Conservation (phyloP, 164 flowering plant genomes). For the Sextonia rubra region DNA sequence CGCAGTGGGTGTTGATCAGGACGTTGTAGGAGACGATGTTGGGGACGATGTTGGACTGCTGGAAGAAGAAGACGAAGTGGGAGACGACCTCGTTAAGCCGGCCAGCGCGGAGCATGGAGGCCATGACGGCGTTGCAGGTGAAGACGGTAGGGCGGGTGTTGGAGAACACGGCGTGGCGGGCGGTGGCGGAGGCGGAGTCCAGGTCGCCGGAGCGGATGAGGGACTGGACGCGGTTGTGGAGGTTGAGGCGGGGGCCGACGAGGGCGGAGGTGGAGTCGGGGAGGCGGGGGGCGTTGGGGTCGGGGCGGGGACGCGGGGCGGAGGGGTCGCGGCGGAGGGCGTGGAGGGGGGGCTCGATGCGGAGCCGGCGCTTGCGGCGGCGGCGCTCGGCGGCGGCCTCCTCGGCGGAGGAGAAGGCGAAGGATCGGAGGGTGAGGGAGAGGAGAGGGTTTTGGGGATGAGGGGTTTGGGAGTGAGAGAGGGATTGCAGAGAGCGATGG, state of each 20-base stretch:
- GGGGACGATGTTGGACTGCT: conserved; percentile 55
- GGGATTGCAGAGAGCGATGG: conserved; percentile 10
- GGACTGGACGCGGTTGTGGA: conserved; percentile 81
- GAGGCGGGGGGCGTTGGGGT: conserved; percentile 64
- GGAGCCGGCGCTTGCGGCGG: conserved; percentile 68
- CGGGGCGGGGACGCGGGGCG: conserved; percentile 38
- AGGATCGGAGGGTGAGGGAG: conserved; percentile 13
- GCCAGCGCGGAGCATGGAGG: conserved; percentile 57
- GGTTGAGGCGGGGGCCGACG: conserved; percentile 66
- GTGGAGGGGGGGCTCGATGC: conserved; percentile 76
- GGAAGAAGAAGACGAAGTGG: conserved; percentile 55
- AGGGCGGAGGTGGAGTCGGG: conserved; percentile 76
- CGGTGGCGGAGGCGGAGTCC: conserved; percentile 57
- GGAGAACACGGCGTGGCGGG: conserved; percentile 69
- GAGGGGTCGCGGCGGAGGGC: conserved; percentile 58
- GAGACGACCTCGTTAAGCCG: conserved; percentile 56
- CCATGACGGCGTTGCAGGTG: conserved; percentile 80
- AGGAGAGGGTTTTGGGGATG: conserved; percentile 1
- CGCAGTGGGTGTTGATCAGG: conserved; percentile 62
- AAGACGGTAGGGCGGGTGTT: conserved; percentile 72
- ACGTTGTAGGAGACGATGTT: conserved; percentile 71
- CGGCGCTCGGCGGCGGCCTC: conserved; percentile 87
- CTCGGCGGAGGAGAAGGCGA: conserved; percentile 78
- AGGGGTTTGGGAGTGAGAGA: conserved; percentile 10
- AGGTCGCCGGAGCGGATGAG: conserved; percentile 72